Conservation (phyloP, 2,329 filamentous ascomycete species). For the Aspergillus caelatus region DNA sequence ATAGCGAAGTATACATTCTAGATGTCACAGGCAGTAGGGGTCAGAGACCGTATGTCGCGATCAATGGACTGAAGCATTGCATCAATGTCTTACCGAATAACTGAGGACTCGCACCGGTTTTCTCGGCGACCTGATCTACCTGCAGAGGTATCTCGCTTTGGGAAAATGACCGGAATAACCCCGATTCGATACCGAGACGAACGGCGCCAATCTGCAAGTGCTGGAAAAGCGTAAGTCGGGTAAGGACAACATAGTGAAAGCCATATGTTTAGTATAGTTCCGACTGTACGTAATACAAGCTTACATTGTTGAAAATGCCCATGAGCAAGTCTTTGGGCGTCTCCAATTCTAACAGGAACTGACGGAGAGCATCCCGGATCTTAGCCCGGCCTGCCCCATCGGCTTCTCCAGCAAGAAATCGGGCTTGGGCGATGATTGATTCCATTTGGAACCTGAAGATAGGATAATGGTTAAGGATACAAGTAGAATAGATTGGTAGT, state of each 20-base stretch:
- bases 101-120: neutral
- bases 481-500: no score
- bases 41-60: no score
- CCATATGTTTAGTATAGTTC: neutral
- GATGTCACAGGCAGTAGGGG: no score
- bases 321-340: neutral
- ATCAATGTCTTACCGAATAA: no score
- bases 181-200: conserved; percentile 15
- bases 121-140: neutral
- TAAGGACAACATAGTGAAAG: neutral
- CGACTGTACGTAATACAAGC: neutral
- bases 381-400: conserved; percentile 22
- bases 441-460: neutral
- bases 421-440: conserved; percentile 11
- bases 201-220: neutral
- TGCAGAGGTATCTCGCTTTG: conserved; percentile 9
- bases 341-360: neutral
- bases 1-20: no score
- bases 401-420: conserved; percentile 17
- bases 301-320: conserved; percentile 4
- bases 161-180: conserved; percentile 13
- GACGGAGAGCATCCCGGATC: conserved; percentile 20
- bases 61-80: no score
- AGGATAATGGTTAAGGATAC: no score
- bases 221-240: conserved; percentile 8